phyloP scores from a whole-genome alignment of 2,329 filamentous ascomycete genomes.

The Beauveria australis region DNA sequence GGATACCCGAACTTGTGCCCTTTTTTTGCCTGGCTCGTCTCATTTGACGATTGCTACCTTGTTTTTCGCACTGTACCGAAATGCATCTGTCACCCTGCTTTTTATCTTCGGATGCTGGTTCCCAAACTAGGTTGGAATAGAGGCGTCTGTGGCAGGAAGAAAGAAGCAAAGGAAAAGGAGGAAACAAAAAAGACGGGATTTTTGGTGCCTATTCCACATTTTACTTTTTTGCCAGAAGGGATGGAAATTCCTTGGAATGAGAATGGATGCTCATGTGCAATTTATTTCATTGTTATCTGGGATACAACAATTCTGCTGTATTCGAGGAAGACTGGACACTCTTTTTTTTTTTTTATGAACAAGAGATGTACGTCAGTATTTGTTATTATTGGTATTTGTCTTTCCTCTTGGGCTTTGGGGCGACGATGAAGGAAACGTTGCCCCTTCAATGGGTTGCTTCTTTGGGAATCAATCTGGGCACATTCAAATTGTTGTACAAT shows the following conservation, averaged over 20 bases:
- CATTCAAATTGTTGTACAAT: slow-evolving; percentile 11
- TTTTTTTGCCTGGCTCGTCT: slow-evolving; percentile 9
- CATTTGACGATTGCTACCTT: background rate
- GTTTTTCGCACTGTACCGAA: background rate
- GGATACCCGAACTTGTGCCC: slow-evolving; percentile 29
- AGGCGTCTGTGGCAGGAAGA: slow-evolving; percentile 25
- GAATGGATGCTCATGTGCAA: slow-evolving; percentile 2
- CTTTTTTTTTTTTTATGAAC: background rate
- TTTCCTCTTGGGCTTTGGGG: background rate
- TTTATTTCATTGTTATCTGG: background rate
- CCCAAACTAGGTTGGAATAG: slow-evolving; percentile 25
- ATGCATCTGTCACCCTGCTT: slow-evolving; percentile 13
- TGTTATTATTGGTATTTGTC: background rate
- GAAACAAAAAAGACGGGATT: background rate
- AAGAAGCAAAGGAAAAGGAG: slow-evolving; percentile 4
- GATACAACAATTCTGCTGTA: background rate
- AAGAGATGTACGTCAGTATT: slow-evolving; percentile 2
- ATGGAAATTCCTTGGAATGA: background rate
- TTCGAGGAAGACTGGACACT: background rate
- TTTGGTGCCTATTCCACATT: background rate
- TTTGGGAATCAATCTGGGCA: background rate
- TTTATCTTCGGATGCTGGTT: slow-evolving; percentile 35
- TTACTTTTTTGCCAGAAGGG: background rate
- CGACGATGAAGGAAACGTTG: background rate
- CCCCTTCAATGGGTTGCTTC: background rate